Conservation (phyloP, 2,329 filamentous ascomycete species). For the Elsinoe australis region DNA sequence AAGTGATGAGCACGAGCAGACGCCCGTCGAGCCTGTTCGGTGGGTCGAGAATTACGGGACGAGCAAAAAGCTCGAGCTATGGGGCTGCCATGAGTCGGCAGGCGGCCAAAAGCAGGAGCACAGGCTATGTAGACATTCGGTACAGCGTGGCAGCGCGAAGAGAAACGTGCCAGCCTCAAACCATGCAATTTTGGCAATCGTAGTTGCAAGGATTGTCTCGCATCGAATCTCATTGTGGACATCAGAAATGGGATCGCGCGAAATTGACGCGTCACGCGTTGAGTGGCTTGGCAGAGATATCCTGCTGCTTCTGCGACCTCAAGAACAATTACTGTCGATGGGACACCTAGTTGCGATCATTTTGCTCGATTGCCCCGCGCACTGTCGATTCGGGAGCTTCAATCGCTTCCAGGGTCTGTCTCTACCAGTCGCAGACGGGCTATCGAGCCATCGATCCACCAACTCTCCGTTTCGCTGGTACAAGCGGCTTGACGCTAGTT, state of each 20-base stretch:
- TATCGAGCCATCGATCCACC: slow-evolving; percentile 11
- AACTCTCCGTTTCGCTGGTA: slow-evolving; percentile 12
- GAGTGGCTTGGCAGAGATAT: slow-evolving; percentile 10
- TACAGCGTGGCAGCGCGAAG: slow-evolving; percentile 1
- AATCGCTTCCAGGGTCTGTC: slow-evolving; percentile 3
- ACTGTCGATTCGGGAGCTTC: slow-evolving; percentile 6
- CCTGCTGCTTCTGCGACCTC: neutral
- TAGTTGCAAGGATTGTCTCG: neutral
- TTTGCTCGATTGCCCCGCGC: slow-evolving; percentile 8
- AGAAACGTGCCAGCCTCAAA: slow-evolving; percentile 6
- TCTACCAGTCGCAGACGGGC: neutral
- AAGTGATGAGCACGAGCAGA: neutral
- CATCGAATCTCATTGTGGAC: no score
- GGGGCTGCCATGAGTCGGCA: slow-evolving; percentile 9
- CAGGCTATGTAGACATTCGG: no score
- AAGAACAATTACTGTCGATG: slow-evolving; percentile 8
- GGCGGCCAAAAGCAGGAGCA: slow-evolving; percentile 1
- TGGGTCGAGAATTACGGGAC: slow-evolving; percentile 13
- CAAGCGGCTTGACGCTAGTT: neutral
- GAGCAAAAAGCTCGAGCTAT: slow-evolving; percentile 10
- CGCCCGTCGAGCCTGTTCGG: neutral
- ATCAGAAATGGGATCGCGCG: no score
- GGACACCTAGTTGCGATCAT: slow-evolving; percentile 7
- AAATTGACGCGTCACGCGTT: slow-evolving; percentile 14
- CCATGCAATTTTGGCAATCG: no score